These are phyloP conservation scores for Tilletiaria anomala DNA, from an alignment of 1,284 basidiomycete genomes.

Conservation along the genomic window DNA sequence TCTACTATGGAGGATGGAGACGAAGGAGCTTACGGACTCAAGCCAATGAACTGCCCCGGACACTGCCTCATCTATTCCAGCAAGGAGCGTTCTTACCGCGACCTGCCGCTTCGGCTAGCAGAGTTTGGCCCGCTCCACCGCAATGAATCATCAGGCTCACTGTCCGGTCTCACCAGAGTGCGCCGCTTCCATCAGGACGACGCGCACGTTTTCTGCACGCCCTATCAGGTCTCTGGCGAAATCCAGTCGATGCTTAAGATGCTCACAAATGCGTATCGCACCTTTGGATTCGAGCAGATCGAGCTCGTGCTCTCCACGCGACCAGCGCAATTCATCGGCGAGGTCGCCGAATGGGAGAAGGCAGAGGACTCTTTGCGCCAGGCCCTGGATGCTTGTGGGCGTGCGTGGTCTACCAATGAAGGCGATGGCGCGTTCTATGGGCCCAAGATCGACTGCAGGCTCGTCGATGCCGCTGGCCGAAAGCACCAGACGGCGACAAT, in stretches of 20 bases:
- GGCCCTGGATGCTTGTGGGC: conserved; percentile 20
- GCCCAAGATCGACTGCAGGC: conserved; percentile 37
- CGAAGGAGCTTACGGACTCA: too few relatives aligned
- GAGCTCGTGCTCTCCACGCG: conserved; percentile 37
- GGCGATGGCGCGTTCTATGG: conserved; percentile 39
- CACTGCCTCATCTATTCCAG: conserved; percentile 32
- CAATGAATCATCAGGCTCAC: conserved; percentile 30
- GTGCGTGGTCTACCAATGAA: conserved; percentile 23
- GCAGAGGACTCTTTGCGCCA: conserved; percentile 21
- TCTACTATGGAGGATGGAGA: too few relatives aligned
- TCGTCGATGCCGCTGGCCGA: conserved; percentile 28
- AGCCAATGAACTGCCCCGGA: conserved; percentile 38
- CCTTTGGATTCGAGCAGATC: conserved; percentile 30
- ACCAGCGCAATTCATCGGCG: conserved; percentile 23
- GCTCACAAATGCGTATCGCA: conserved; percentile 30
- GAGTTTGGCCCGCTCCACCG: conserved; percentile 33
- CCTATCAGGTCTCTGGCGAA: conserved; percentile 21
- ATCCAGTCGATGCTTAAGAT: conserved; percentile 34
- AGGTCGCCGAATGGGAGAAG: conserved; percentile 21
- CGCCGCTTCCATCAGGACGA: conserved; percentile 36
- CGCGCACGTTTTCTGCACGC: conserved; percentile 36
- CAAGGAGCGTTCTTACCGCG: conserved; percentile 26
- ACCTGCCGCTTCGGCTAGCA: conserved; percentile 30
- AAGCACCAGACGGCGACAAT: conserved; percentile 37
- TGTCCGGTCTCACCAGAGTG: conserved; percentile 31